Evolutionary conservation across 345 rosid genomes (phyloP), one percentile per base, ranked within the genome.

Genomic region (Bruguiera sexangula): DNA sequence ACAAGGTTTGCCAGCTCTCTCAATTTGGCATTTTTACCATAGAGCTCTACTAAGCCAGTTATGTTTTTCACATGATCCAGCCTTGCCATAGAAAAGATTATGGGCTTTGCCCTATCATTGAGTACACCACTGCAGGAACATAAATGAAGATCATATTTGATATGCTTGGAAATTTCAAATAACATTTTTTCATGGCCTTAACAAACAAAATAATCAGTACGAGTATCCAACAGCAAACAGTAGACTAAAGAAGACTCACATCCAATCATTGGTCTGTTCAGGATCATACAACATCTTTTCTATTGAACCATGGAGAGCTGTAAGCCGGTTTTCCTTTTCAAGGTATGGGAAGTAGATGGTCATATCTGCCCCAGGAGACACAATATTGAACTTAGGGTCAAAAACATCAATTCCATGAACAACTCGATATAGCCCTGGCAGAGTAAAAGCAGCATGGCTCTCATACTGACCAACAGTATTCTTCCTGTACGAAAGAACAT

Each of bases 321-420:
- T 84, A 63, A 96, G 94, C 70, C 99, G 83, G 60, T 80, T 86
- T 52, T 75, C 73, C 78, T 82, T 82, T 21, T 87, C 91, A 30
- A 55, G 80, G 72, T 74, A 92, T 6, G 99, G 94, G 81, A 92
- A 92, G 74, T 95, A 95, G 64, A 95, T 95, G 69, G 83, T 70
- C 98, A 92, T 90, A 80, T 95, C 99, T 5, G 96, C 94, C n/a
- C 99, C 99, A 0, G 96, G 98, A 46, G 99, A 95, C 65, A 95
- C 99, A 71, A 95, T 95, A 68, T 95, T 95, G 88, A 95, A 95
- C 77, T 95, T 95, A 0, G 99, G 97, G 82, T 95, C 97, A 68
- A 95, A 95, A 67, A 95, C 98, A 86, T 95, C 88, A 71, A 95
- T 82, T 79, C 97, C 99, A 69, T 92, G 96, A 61, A 95, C 99